Percentiles rank a stretch among this genome's conserved stretches.
Evolutionary conservation across 2,329 filamentous ascomycete genomes (phyloP).

Genomic region (Fusarium paranaense): DNA sequence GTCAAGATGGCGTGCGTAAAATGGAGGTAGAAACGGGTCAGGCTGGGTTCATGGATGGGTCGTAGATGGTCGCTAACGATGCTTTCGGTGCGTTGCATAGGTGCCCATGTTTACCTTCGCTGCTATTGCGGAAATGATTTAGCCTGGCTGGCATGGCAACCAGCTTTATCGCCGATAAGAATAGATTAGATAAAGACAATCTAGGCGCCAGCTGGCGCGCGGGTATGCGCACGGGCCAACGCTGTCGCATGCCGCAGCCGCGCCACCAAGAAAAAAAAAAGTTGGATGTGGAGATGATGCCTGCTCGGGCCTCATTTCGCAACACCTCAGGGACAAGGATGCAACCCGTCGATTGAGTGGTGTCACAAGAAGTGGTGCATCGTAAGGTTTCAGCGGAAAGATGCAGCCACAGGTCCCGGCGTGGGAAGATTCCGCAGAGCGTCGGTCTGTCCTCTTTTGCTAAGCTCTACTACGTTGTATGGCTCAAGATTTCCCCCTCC

Average conservation of each 20-base stretch:
- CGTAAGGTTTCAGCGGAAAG: constrained; percentile 29
- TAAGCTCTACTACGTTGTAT: neutral
- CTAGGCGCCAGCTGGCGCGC: constrained; percentile 16
- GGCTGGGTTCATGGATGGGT: constrained; percentile 39
- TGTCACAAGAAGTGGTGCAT: constrained; percentile 32
- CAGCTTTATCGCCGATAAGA: constrained; percentile 9
- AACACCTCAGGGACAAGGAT: constrained; percentile 19
- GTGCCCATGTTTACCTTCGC: constrained; percentile 20
- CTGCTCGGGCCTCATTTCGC: constrained; percentile 18
- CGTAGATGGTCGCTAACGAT: constrained; percentile 21
- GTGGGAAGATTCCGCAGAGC: neutral
- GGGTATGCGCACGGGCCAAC: constrained; percentile 19
- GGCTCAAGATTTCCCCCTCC: neutral
- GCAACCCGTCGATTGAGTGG: constrained; percentile 23
- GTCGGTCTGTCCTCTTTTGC: neutral
- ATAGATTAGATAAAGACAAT: neutral
- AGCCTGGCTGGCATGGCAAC: constrained; percentile 40
- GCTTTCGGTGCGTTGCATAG: constrained; percentile 14
- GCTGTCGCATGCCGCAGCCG: neutral
- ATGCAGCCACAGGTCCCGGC: constrained; percentile 3
- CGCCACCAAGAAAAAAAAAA: constrained; percentile 5
- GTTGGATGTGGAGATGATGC: constrained; percentile 7
- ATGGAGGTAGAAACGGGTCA: constrained; percentile 23
- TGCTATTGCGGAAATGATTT: constrained; percentile 1
- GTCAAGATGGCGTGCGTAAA: constrained; percentile 13